Base-by-base conservation (phyloP, 495 filamentous ascomycete genomes). In the Hyaloscypha hepaticicola region DNA sequence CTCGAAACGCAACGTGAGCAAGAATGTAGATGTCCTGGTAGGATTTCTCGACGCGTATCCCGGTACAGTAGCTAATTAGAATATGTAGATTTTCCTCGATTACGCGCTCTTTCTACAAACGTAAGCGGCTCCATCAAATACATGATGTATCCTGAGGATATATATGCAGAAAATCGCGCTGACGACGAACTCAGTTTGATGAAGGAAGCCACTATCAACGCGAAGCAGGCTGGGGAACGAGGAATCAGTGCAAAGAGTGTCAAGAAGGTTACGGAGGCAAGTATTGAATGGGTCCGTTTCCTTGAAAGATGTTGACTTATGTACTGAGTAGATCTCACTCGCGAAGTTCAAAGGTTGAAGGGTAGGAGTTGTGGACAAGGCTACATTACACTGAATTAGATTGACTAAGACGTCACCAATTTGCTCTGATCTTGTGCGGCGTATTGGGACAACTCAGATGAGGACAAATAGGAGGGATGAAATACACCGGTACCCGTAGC, bases 91-190 rank as follows among this genome's bases (percentile, higher is more conserved):
- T 25, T 96, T 92, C 72, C 80, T 97, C 34, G 90, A 97, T 71
- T 96, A 96, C 72, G 87, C 90, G 72, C 81, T 96, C 8, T 97
- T 97, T 70, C 85, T 97, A 78, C 88, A 96, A 82, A 88, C 89
- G 92, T 95, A 24, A 11, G 55, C 59, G 27, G 58, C n/a, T 45
- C 28, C 8, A 11, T 48, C 38, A 29, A 14, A 38, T 33, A 34
- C 28, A 7, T 28, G 28, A 26, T 21, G 14, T 33, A n/a, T 33
- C 25, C 8, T 22, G 21, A 12, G 5, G 41, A 26, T 22, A 21
- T 12, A 59, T 49, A 19, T 21, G 28, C 21, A n/a, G 55, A 27
- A 12, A 9, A 34, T 52, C 53, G 8, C 55, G 31, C 63, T 64
- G 27, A 67, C 22, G 48, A 50, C 55, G 26, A 70, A 14, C 63